Base-by-base conservation (phyloP, 176 grass and related monocot genomes). In the Aechmea fasciata region DNA sequence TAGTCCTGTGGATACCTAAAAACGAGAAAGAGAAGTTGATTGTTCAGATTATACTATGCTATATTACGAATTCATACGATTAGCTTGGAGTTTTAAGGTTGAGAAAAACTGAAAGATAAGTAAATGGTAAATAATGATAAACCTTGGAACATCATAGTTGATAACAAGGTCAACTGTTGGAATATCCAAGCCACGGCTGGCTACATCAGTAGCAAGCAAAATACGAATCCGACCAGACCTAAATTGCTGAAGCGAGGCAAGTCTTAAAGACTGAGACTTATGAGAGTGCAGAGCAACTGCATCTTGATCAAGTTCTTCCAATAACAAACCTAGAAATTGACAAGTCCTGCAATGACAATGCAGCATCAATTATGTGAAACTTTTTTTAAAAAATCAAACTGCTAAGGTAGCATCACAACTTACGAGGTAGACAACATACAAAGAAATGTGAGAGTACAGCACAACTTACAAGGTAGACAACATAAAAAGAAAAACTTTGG, bases 121-220 rank as follows among this genome's bases (percentile, higher is more conserved):
- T 61, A 52, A 59, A 18, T 63, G 19, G 53, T 61, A 73, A 19
- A 49, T 49, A 10, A 75, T 71, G 47, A 54, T 57, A 15, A 70
- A 99, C 89, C 84, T 88, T 47, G 94, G 89, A 71, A 99, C 66
- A 73, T 90, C 84, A 77, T 93, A 99, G 69, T 99, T 99, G 77
- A 99, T 93, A 51, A 99, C 94, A 75, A 99, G 89, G 90, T 99
- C 89, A 77, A 99, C 94, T 47, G 82, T 93, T 69, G 81, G 89
- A 79, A 97, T 97, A 82, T 97, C 93, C 81, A 97, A 87, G n/a
- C 93, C 93, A 72, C 93, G 86, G 50, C 93, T 97, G 28, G 82
- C 93, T 20, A 97, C 84, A 70, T 97, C 89, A 69, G 89, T 97
- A 51, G 93, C 65, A 51, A 97, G 52, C 71, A 97, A 81, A 49